A percentile compares a stretch with the other conserved stretches of the same genome.
phyloP scores from a whole-genome alignment of 495 filamentous ascomycete genomes.

The Recurvomyces mirabilis region DNA sequence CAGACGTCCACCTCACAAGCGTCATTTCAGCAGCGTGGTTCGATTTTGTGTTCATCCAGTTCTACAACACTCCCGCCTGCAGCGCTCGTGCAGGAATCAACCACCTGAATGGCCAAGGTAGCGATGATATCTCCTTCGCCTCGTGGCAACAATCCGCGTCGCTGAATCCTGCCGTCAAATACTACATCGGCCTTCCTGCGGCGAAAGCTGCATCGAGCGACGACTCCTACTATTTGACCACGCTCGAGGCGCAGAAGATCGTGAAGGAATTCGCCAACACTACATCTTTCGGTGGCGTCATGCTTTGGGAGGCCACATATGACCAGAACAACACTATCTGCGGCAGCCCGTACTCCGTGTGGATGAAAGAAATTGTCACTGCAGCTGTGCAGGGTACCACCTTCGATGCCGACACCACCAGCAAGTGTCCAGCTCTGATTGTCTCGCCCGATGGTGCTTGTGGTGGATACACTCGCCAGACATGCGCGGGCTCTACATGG shows the following conservation, averaged over 20 bases:
- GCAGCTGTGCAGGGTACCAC: too few species aligned
- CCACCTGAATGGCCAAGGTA: too few species aligned
- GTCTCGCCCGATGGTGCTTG: too few species aligned
- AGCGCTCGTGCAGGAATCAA: slow-evolving; percentile 38
- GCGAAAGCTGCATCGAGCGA: slow-evolving; percentile 29
- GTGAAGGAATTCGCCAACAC: slow-evolving; percentile 40
- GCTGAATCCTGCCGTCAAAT: slow-evolving; percentile 30
- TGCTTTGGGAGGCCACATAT: slow-evolving; percentile 60
- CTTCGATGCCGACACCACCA: too few species aligned
- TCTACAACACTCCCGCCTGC: slow-evolving; percentile 39
- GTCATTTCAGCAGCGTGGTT: slow-evolving; percentile 26
- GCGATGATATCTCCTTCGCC: slow-evolving; percentile 29
- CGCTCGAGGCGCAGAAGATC: slow-evolving; percentile 38
- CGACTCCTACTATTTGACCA: slow-evolving; percentile 36
- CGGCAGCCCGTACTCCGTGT: slow-evolving; percentile 34
- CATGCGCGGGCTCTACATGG: too few species aligned
- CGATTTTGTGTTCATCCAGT: slow-evolving; percentile 34
- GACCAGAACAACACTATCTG: slow-evolving; percentile 38
- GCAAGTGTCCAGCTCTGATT: too few species aligned
- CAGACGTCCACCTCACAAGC: slow-evolving; percentile 26
- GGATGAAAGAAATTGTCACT: slow-evolving; percentile 39
- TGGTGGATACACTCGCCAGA: too few species aligned
- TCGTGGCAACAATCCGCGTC: slow-evolving; percentile 30
- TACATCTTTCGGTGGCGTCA: slow-evolving; percentile 53
- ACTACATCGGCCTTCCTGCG: slow-evolving; percentile 35